Conservation (phyloP, 2,329 filamentous ascomycete species). For the Aspergillus alliaceus region DNA sequence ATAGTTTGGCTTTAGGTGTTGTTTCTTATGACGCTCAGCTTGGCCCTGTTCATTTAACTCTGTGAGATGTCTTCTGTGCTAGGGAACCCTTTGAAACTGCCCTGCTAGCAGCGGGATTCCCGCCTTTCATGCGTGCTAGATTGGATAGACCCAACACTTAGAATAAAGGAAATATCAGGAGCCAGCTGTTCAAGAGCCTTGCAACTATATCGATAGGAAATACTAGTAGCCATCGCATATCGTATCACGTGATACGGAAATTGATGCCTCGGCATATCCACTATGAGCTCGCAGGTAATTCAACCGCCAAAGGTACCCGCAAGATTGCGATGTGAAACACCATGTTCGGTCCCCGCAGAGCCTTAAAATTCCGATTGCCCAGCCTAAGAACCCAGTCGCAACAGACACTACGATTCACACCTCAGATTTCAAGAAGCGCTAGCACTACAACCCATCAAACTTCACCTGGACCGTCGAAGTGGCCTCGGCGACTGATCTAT, state of each 20-base stretch:
- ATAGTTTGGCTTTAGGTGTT: not conserved
- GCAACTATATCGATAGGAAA: no score
- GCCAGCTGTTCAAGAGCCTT: not conserved
- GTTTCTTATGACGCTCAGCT: not conserved
- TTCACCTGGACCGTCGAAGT: slow-evolving; percentile 25
- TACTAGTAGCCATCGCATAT: no score
- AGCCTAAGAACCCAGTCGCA: slow-evolving; percentile 2
- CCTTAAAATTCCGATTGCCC: slow-evolving; percentile 23
- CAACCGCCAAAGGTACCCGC: not conserved
- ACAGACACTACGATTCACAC: slow-evolving; percentile 3
- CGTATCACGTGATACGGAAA: not conserved
- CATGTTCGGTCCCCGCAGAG: slow-evolving; percentile 28
- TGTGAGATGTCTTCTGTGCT: not conserved
- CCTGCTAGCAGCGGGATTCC: not conserved
- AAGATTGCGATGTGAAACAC: slow-evolving; percentile 23
- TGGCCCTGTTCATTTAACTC: not conserved
- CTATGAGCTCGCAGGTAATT: not conserved
- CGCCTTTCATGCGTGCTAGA: not conserved
- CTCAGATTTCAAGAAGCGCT: slow-evolving; percentile 17
- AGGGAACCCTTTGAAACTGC: not conserved
- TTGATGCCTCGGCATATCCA: not conserved
- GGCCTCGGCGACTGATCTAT: slow-evolving; percentile 38
- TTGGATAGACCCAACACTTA: not conserved
- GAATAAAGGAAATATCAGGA: not conserved
- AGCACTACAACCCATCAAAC: slow-evolving; percentile 20